Conservation (phyloP, 2,329 filamentous ascomycete genomes). For the Talaromyces sp. region DNA sequence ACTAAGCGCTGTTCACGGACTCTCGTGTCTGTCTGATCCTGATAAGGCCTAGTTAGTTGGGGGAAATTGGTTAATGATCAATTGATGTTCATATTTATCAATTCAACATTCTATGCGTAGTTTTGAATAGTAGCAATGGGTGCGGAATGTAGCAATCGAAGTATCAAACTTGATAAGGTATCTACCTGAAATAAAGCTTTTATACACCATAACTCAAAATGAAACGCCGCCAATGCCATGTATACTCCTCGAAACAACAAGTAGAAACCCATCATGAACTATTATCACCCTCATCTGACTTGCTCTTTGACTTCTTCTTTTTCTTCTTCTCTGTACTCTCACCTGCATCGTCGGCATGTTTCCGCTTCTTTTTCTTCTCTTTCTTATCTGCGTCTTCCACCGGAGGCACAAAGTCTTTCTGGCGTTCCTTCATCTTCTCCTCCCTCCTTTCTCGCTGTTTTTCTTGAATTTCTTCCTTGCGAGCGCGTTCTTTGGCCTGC, state of each 20-base stretch:
- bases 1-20: not conserved
- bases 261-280: constrained; percentile 1
- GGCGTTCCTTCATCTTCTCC: constrained; percentile 79
- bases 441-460: constrained; percentile 83
- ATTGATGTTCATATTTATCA: not conserved
- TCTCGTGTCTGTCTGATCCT: not conserved
- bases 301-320: constrained; percentile 41
- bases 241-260: not conserved
- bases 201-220: constrained; percentile 6
- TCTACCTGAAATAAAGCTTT: constrained; percentile 8
- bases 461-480: constrained; percentile 74
- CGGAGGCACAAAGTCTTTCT: constrained; percentile 82
- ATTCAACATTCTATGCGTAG: not conserved
- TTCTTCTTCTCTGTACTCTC: constrained; percentile 63
- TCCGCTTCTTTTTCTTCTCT: constrained; percentile 45
- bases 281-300: constrained; percentile 22
- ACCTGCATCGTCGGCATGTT: constrained; percentile 31
- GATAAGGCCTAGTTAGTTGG: not conserved
- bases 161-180: constrained; percentile 7
- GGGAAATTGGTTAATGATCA: not conserved
- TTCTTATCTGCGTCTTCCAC: constrained; percentile 66
- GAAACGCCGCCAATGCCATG: constrained; percentile 12
- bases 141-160: not conserved
- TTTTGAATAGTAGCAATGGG: not conserved
- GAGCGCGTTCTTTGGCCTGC: constrained; percentile 81